Evolutionary conservation across 2,329 filamentous ascomycete species (phyloP).

Genomic region (Trichoderma citrinoviride): DNA sequence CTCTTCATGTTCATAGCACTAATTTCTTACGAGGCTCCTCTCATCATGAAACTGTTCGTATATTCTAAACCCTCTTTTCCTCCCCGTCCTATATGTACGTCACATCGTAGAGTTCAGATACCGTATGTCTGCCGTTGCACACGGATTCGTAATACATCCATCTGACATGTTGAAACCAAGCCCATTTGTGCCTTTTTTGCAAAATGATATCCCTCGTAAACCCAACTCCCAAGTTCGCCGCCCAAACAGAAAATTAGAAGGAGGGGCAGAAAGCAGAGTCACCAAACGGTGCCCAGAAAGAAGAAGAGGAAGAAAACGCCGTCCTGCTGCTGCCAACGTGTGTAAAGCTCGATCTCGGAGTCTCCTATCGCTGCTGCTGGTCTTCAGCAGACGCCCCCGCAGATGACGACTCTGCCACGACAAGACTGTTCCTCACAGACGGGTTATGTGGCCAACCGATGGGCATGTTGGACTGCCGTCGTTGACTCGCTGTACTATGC

Average conservation of each 20-base stretch:
- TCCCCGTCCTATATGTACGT: not conserved
- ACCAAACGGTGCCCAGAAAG: not conserved
- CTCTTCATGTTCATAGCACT: not conserved
- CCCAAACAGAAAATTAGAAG: not conserved
- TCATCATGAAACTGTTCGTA: not conserved
- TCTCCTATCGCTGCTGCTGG: not conserved
- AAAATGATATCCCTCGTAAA: not conserved
- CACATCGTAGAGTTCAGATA: not conserved
- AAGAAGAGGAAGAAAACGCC: constrained; percentile 6
- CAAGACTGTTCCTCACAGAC: constrained; percentile 29
- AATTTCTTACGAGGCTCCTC: not conserved
- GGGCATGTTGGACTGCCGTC: constrained; percentile 38
- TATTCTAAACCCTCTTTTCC: not conserved
- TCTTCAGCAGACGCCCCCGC: constrained; percentile 9
- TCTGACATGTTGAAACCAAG: not conserved
- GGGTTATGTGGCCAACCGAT: constrained; percentile 39
- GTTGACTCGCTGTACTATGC: constrained; percentile 25
- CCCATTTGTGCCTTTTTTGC: not conserved
- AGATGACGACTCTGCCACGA: constrained; percentile 14
- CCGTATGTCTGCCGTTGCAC: not conserved
- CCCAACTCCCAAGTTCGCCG: not conserved
- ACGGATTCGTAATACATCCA: not conserved
- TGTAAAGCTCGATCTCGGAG: not conserved
- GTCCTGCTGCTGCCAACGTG: not conserved
- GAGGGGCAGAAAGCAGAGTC: not conserved